Conservation (phyloP, 345 rosid species). For the Dipteronia dyeriana region DNA sequence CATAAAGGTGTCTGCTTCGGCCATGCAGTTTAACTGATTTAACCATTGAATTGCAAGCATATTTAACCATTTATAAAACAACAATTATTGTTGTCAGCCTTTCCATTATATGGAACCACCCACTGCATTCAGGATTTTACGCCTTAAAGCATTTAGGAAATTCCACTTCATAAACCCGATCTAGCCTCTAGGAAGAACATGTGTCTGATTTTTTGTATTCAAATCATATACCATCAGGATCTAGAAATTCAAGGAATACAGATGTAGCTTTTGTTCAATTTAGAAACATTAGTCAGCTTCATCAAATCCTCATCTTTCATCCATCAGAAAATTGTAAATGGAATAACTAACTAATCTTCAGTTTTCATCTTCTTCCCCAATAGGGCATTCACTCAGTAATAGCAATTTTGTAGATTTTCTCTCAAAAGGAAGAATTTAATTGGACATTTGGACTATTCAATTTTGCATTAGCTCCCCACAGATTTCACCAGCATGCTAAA, state of each 20-base stretch:
- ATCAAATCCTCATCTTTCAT: neutral
- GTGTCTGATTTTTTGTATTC: neutral
- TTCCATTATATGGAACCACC: neutral
- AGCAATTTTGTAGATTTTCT: neutral
- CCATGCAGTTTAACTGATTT: neutral
- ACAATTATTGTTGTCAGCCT: neutral
- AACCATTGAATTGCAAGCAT: neutral
- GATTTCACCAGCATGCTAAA: neutral
- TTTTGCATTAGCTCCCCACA: neutral
- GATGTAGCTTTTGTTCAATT: neutral
- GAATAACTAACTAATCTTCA: neutral
- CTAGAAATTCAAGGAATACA: neutral
- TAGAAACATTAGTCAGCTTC: neutral
- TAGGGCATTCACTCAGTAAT: neutral
- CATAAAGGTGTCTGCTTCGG: neutral
- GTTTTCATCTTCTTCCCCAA: neutral
- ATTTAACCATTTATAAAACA: neutral
- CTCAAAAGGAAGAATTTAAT: neutral
- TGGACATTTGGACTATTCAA: neutral
- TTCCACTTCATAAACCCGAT: neutral
- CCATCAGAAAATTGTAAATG: neutral
- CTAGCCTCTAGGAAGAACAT: neutral
- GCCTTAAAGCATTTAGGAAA: neutral
- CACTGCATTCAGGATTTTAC: neutral
- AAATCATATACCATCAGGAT: neutral